Percentiles rank a stretch among this genome's conserved stretches.
phyloP scores from a whole-genome alignment of 352 stramenopile genomes.

The Paralagenidium karlingii region DNA sequence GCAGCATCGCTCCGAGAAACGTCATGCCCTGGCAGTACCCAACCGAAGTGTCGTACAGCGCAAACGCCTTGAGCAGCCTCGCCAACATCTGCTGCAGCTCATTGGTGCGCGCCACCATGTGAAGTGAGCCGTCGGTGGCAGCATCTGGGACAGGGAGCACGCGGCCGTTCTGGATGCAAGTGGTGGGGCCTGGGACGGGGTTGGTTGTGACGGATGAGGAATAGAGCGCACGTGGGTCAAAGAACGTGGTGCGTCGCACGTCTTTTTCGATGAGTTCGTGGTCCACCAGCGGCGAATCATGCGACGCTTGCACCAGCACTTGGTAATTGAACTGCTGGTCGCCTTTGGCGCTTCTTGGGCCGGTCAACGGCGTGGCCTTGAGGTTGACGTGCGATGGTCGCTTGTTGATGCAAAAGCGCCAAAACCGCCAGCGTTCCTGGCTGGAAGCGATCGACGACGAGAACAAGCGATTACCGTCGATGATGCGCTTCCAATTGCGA shows the following conservation, averaged over 20 bases:
- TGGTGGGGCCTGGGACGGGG: background rate
- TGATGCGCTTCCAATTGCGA: background rate
- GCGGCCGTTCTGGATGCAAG: background rate
- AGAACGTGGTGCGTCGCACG: conserved; percentile 5
- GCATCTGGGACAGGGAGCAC: background rate
- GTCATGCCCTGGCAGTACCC: conserved; percentile 10
- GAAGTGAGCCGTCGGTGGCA: background rate
- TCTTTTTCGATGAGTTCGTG: conserved; percentile 2
- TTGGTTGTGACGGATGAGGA: background rate
- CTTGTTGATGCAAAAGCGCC: conserved; percentile 1
- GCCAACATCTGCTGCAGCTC: conserved; percentile 1
- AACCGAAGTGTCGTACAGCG: conserved; percentile 1
- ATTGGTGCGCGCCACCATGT: background rate
- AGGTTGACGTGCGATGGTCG: background rate
- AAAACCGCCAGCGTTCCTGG: background rate
- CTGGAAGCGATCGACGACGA: background rate
- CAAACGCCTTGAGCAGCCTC: conserved; percentile 1
- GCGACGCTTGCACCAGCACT: background rate
- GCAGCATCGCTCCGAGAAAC: conserved; percentile 2
- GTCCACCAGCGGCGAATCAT: background rate
- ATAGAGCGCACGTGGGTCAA: background rate
- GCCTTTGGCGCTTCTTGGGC: background rate
- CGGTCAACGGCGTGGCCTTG: background rate
- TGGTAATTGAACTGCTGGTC: background rate
- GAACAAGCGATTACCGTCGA: conserved; percentile 3